These are phyloP conservation scores for Dendrostoma leiphaemia DNA, from an alignment of 2,329 filamentous ascomycete genomes.

Conservation along the genomic window DNA sequence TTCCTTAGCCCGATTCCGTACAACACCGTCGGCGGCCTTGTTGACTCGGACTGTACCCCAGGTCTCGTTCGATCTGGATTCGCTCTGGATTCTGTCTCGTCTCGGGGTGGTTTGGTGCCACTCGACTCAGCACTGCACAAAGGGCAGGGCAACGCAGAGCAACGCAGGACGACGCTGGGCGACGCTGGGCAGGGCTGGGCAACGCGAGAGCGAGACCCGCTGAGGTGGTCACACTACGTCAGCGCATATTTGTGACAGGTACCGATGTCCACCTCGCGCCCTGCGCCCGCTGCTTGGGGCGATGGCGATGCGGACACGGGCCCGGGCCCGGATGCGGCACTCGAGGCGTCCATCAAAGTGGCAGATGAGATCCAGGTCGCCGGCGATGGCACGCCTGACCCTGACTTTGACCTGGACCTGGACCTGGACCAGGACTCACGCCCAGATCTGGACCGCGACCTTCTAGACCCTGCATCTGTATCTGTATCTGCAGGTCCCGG, in stretches of 20 bases:
- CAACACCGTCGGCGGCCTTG: too few species aligned
- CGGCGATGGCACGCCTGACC: constrained; percentile 1
- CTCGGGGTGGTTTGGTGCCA: not conserved
- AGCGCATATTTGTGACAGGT: constrained; percentile 12
- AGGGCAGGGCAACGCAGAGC: not conserved
- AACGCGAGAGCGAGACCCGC: constrained; percentile 10
- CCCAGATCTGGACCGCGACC: not conserved
- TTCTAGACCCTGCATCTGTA: too few species aligned
- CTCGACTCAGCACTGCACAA: not conserved
- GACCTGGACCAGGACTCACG: not conserved
- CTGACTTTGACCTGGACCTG: not conserved
- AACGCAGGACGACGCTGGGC: too few species aligned
- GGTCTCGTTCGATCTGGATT: not conserved
- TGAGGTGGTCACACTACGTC: constrained; percentile 14
- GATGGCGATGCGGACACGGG: too few species aligned
- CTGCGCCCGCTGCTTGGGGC: too few species aligned
- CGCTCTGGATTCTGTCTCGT: constrained; percentile 1
- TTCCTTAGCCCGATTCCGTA: too few species aligned
- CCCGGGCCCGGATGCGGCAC: constrained; percentile 19
- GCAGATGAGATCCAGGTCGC: constrained; percentile 20
- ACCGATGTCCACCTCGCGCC: constrained; percentile 14
- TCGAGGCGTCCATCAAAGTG: constrained; percentile 14
- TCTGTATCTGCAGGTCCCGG: constrained; percentile 1
- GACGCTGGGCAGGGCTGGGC: not conserved
- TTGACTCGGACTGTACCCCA: not conserved